Conservation (phyloP, 352 stramenopile species). For the Pythium biforme region DNA sequence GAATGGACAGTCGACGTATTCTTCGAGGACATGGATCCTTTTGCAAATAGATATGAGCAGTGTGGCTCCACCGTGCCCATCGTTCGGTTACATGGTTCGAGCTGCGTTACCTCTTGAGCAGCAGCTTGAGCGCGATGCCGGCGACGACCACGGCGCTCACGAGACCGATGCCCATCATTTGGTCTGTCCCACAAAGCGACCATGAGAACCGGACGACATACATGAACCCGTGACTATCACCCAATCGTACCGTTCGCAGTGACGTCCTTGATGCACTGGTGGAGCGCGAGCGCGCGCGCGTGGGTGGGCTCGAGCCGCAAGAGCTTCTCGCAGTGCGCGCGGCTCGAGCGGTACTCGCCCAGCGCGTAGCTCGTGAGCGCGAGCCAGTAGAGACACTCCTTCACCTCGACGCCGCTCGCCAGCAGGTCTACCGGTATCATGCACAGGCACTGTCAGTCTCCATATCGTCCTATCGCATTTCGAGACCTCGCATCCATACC, state of each 20-base stretch:
- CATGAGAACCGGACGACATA: no score
- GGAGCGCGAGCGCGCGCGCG: constrained; percentile 66
- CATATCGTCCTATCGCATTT: no score
- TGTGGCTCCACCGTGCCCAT: no score
- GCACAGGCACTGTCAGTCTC: background rate
- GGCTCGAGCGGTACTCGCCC: constrained; percentile 67
- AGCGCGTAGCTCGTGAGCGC: constrained; percentile 64
- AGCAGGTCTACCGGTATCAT: constrained; percentile 53
- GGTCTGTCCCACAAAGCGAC: constrained; percentile 34
- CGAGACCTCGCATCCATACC: constrained; percentile 24
- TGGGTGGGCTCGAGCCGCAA: constrained; percentile 74
- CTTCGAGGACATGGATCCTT: no score
- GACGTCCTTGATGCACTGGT: constrained; percentile 76
- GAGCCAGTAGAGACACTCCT: constrained; percentile 82
- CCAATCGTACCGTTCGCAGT: constrained; percentile 41
- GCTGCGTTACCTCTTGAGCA: constrained; percentile 76
- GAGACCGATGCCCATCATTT: constrained; percentile 65
- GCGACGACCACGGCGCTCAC: constrained; percentile 71
- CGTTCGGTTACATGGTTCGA: no score
- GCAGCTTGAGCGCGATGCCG: constrained; percentile 66
- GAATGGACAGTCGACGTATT: no score
- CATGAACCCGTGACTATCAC: no score
- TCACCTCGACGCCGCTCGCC: constrained; percentile 41
- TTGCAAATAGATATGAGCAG: constrained; percentile 3
- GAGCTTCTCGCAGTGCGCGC: constrained; percentile 67